Evolutionary conservation across 225 moss, liverwort and hornwort species (phyloP), one percentile per base, ranked within the genome.

Genomic region (Antitrichia curtipendula): DNA sequence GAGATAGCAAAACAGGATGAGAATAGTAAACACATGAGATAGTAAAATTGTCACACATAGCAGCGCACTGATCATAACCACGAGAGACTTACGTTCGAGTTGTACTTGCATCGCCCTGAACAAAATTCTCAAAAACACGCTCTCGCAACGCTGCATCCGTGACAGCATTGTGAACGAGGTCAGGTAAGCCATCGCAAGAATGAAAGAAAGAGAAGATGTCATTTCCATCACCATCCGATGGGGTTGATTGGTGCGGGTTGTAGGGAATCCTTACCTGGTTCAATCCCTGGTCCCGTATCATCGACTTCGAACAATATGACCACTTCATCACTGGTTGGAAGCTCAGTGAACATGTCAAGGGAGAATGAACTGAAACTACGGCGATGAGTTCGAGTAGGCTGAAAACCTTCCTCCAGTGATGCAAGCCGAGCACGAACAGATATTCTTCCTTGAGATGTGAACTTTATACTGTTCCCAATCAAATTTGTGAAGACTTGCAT

Each of bases 401-500:
- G 70, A 24, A 78, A 84, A 73, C 90, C 86, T 75, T 85, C 64
- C 72, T 93, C 93, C 69, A 41, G 23, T 75, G 89, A 43, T 70
- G 94, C 93, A 73, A 96, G 93, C 68, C 95, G 94, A 57, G 92
- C 96, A 89, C 94, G 94, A 24, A 96, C 94, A 66, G 91, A 85
- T 54, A 96, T 95, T 83, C 95, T 89, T 77, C 96, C 96, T 79
- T 89, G 78, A 29, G 89, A 83, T 68, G 96, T 96, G 56, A 96
- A 96, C 90, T 96, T 96, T 85, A 96, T 92, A 87, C 96, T 94
- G 87, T 96, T 96, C 76, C 96, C 95, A 53, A 96, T 91, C 84
- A 96, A 88, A 82, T 96, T 96, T 63, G 96, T 96, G 60, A 96
- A 96, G 32, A 96, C 92, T 93, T 96, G 96, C 93, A 95, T 92